Evolutionary conservation across 2,329 filamentous ascomycete genomes (phyloP).

Genomic region (Coniochaeta prunicola): DNA sequence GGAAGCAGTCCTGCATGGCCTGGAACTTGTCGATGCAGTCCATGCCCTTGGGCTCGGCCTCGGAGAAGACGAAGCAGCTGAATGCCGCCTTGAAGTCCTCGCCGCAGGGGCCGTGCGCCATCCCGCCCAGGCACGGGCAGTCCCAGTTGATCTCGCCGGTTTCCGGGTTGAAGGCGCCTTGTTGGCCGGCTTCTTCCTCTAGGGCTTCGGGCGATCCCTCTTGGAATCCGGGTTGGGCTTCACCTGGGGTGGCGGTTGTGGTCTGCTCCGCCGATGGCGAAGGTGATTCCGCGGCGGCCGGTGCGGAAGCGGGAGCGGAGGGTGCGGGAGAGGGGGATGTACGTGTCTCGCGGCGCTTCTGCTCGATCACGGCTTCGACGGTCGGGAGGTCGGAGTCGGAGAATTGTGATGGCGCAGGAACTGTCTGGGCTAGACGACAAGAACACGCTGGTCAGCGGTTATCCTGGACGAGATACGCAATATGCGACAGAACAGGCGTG

Average conservation of each 20-base stretch:
- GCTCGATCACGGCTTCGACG: slow-evolving; percentile 59
- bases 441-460: slow-evolving; percentile 3
- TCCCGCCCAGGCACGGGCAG: slow-evolving; percentile 92
- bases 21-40: slow-evolving; percentile 98
- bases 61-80: slow-evolving; percentile 96
- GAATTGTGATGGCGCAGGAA: slow-evolving; percentile 42
- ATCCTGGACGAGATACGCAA: slow-evolving; percentile 5
- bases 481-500: background rate
- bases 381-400: slow-evolving; percentile 53
- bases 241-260: background rate
- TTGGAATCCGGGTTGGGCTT: slow-evolving; percentile 9
- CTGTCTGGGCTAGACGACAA: slow-evolving; percentile 18
- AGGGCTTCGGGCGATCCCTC: slow-evolving; percentile 41
- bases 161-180: slow-evolving; percentile 96
- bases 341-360: slow-evolving; percentile 43
- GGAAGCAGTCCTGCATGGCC: slow-evolving; percentile 97
- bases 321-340: slow-evolving; percentile 18
- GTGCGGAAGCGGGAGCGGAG: slow-evolving; percentile 11
- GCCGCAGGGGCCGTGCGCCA: slow-evolving; percentile 93
- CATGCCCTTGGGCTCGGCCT: slow-evolving; percentile 93
- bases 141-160: slow-evolving; percentile 99
- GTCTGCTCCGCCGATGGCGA: slow-evolving; percentile 16
- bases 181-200: slow-evolving; percentile 74
- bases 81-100: slow-evolving; percentile 94
- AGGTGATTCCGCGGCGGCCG: slow-evolving; percentile 14